Conservation (phyloP, 2,329 filamentous ascomycete species). For the Raffaelea deltoideospora region DNA sequence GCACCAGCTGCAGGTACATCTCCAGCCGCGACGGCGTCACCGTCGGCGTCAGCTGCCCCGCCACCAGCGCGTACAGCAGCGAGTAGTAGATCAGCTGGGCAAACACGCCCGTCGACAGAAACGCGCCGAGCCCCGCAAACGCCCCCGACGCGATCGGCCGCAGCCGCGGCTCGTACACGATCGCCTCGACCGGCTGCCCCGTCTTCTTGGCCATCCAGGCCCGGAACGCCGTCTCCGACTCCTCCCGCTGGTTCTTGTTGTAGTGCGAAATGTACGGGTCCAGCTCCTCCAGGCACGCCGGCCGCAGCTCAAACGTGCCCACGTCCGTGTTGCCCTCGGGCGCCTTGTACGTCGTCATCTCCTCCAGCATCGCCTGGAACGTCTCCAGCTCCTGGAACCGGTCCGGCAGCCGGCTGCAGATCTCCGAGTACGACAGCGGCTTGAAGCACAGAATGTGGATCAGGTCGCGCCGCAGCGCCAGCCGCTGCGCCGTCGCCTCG, state of each 20-base stretch:
- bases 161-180: conserved; percentile 83
- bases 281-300: conserved; percentile 71
- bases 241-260: conserved; percentile 91
- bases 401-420: conserved; percentile 73
- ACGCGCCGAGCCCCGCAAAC: conserved; percentile 61
- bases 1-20: conserved; percentile 77
- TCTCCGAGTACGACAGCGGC: conserved; percentile 85
- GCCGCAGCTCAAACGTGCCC: conserved; percentile 84
- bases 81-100: conserved; percentile 82
- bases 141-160: conserved; percentile 60
- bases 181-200: conserved; percentile 63
- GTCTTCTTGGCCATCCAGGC: conserved; percentile 77
- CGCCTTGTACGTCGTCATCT: conserved; percentile 77
- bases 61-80: conserved; percentile 63
- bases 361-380: conserved; percentile 69
- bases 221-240: conserved; percentile 80
- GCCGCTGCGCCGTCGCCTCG: conserved; percentile 45
- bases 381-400: conserved; percentile 79
- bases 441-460: conserved; percentile 93
- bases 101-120: conserved; percentile 76
- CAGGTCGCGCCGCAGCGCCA: conserved; percentile 74
- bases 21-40: conserved; percentile 76
- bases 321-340: conserved; percentile 87
- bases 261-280: conserved; percentile 96
- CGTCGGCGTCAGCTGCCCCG: conserved; percentile 50